phyloP scores from a whole-genome alignment of 164 flowering plant species.

The Umbellularia californica region DNA sequence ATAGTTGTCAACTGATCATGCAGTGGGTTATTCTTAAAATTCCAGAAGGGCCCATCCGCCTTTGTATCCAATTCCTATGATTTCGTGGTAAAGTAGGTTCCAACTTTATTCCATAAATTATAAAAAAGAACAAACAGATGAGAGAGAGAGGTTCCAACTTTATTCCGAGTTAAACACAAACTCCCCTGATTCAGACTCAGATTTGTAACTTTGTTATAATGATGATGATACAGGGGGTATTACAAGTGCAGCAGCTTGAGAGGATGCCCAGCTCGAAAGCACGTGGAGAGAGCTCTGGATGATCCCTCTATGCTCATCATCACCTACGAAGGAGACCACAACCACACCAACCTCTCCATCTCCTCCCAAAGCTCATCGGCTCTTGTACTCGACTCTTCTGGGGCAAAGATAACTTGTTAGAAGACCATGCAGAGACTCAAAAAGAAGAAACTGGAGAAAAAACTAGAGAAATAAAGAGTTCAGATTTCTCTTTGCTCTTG shows the following conservation, averaged over 20 bases:
- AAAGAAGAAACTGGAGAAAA: neutral
- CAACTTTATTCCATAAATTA: no score
- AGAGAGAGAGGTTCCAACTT: no score
- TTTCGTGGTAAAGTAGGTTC: no score
- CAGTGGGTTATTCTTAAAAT: no score
- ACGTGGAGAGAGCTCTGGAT: constrained; percentile 82
- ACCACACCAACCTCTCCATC: constrained; percentile 50
- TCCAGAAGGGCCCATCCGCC: no score
- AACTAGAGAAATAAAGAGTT: no score
- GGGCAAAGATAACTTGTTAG: neutral
- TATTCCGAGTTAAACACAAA: no score
- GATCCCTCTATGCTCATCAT: constrained; percentile 83
- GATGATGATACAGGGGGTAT: constrained; percentile 53
- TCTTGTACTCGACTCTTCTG: constrained; percentile 1
- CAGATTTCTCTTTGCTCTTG: no score
- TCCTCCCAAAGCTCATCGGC: constrained; percentile 33
- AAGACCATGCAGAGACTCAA: neutral
- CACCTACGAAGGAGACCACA: constrained; percentile 92
- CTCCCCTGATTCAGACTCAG: neutral
- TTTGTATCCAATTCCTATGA: no score
- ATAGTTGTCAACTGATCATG: no score
- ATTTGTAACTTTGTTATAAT: neutral
- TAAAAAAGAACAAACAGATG: no score
- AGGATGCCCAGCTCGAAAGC: constrained; percentile 92
- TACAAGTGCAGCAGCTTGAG: constrained; percentile 93